A percentile compares a stretch with the other conserved stretches of the same genome.
phyloP scores from a whole-genome alignment of 768 basidiomycete genomes.

The Daedaleopsis nitida region DNA sequence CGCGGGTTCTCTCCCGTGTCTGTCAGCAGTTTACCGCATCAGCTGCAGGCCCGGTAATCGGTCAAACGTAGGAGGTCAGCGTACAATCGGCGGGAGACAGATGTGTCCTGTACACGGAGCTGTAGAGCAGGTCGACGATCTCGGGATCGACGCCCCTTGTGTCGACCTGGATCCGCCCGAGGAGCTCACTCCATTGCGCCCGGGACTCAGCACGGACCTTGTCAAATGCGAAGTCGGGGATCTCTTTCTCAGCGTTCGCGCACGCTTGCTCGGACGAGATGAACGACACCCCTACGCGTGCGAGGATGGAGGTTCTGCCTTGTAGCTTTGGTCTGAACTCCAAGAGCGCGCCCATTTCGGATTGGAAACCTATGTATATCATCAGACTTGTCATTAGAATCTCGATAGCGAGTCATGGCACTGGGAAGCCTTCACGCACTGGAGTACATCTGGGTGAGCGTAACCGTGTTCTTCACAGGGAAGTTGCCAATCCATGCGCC shows the following conservation, averaged over 20 bases:
- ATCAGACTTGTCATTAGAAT: not conserved
- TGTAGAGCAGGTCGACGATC: slow-evolving; percentile 57
- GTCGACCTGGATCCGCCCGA: slow-evolving; percentile 58
- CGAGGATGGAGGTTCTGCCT: slow-evolving; percentile 47
- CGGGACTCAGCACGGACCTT: slow-evolving; percentile 44
- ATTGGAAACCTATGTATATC: slow-evolving; percentile 40
- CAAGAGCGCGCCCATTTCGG: slow-evolving; percentile 54
- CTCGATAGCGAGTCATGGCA: not conserved
- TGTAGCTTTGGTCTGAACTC: slow-evolving; percentile 41
- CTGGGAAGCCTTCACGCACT: slow-evolving; percentile 33
- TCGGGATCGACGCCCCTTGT: slow-evolving; percentile 47
- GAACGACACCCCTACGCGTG: slow-evolving; percentile 62
- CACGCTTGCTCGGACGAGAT: slow-evolving; percentile 64
- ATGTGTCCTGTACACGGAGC: slow-evolving; percentile 64
- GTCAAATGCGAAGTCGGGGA: slow-evolving; percentile 59
- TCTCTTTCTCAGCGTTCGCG: slow-evolving; percentile 60
- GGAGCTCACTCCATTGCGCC: slow-evolving; percentile 57
- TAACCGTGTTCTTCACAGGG: slow-evolving; percentile 47
- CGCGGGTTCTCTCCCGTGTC: slow-evolving; percentile 52
- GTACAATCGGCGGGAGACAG: slow-evolving; percentile 66
- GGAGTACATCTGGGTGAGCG: slow-evolving; percentile 50
- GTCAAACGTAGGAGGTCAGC: slow-evolving; percentile 26
- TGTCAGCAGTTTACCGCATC: slow-evolving; percentile 5
- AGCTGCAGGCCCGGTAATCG: not conserved
- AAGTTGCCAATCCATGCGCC: slow-evolving; percentile 58